Evolutionary conservation across 2,329 filamentous ascomycete species (phyloP).

Genomic region (Apiospora hydei): DNA sequence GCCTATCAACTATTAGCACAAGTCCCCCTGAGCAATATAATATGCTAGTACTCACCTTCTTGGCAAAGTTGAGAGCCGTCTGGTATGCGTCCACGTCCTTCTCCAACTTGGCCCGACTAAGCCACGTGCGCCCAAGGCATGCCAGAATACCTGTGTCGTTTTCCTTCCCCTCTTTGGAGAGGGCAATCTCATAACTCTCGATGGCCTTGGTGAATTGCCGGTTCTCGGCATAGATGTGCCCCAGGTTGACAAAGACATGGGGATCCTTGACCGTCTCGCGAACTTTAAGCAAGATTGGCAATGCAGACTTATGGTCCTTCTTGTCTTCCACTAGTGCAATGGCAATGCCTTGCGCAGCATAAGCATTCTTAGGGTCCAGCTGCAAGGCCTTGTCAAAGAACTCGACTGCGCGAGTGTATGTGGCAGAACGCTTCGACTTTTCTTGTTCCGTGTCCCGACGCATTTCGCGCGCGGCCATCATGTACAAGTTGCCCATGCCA

Average conservation of each 20-base stretch:
- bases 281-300: conserved; percentile 89
- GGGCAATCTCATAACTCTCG: conserved; percentile 89
- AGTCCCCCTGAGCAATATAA: not conserved
- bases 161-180: conserved; percentile 76
- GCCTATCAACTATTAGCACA: conserved; percentile 59
- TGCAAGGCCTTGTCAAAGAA: conserved; percentile 98
- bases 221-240: conserved; percentile 90
- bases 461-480: conserved; percentile 92
- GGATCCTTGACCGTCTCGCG: conserved; percentile 89
- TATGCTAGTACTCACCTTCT: conserved; percentile 58
- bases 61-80: conserved; percentile 65
- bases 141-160: conserved; percentile 82
- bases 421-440: conserved; percentile 86
- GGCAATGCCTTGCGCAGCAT: conserved; percentile 93
- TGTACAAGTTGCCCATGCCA: conserved; percentile 94
- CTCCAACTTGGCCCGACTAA: conserved; percentile 75
- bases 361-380: conserved; percentile 93
- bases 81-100: conserved; percentile 64
- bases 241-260: conserved; percentile 90
- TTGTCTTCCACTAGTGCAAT: conserved; percentile 95
- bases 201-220: conserved; percentile 91
- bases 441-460: conserved; percentile 87
- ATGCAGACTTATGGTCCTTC: conserved; percentile 82
- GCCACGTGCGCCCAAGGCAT: conserved; percentile 87
- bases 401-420: conserved; percentile 91